phyloP scores from a whole-genome alignment of 176 grass and related monocot species.

The Phragmites australis region DNA sequence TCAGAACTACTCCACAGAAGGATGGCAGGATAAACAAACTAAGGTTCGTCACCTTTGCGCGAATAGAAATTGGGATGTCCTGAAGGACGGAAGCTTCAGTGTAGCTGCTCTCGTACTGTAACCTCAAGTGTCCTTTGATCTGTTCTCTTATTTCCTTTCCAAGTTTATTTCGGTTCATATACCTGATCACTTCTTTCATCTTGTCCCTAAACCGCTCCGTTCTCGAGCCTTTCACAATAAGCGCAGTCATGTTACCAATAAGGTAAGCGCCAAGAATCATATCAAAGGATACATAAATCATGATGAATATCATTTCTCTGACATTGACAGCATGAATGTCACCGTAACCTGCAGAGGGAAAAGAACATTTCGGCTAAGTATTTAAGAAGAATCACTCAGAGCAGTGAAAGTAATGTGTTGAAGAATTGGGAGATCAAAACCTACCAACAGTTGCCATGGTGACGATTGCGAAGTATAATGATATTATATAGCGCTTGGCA shows the following conservation, averaged over 20 bases:
- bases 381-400: neutral
- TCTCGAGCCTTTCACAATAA: conserved; percentile 99
- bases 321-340: conserved; percentile 94
- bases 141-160: conserved; percentile 81
- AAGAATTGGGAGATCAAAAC: neutral
- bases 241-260: conserved; percentile 96
- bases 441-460: conserved; percentile 99
- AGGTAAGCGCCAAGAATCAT: conserved; percentile 99
- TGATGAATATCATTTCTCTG: conserved; percentile 99
- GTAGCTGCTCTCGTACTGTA: conserved; percentile 96
- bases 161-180: conserved; percentile 94
- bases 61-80: conserved; percentile 91
- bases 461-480: conserved; percentile 92
- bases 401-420: neutral
- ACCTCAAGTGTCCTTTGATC: conserved; percentile 85
- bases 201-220: conserved; percentile 93
- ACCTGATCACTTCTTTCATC: conserved; percentile 96
- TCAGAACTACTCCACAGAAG: conserved; percentile 4
- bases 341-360: conserved; percentile 72
- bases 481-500: conserved; percentile 71
- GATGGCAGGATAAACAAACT: neutral
- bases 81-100: conserved; percentile 87
- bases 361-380: conserved; percentile 1
- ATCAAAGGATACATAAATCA: conserved; percentile 99
- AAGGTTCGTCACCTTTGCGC: conserved; percentile 62